Evolutionary conservation across 257 asterid genomes (phyloP).

Genomic region (Nicotiana noctiflora): DNA sequence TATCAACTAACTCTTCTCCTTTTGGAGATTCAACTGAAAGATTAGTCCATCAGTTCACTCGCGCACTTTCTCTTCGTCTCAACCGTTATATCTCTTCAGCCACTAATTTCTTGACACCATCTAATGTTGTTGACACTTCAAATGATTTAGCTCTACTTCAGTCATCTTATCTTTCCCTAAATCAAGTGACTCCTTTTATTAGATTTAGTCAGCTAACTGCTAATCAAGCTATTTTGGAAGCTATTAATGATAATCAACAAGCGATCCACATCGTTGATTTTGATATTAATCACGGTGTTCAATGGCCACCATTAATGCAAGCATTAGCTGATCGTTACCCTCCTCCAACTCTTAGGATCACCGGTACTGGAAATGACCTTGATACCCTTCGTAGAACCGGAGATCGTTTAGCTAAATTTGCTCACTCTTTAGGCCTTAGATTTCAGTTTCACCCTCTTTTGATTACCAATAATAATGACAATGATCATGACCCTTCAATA

Average conservation of each 20-base stretch:
- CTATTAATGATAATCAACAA: constrained; percentile 55
- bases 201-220: constrained; percentile 88
- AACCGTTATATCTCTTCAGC: constrained; percentile 25
- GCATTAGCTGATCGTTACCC: constrained; percentile 79
- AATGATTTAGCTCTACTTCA: constrained; percentile 42
- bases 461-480: constrained; percentile 24
- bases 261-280: constrained; percentile 85
- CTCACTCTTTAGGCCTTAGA: constrained; percentile 66
- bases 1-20: constrained; percentile 57
- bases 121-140: not conserved
- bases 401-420: constrained; percentile 74
- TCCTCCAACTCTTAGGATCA: constrained; percentile 70
- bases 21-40: constrained; percentile 85
- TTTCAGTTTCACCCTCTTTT: constrained; percentile 81
- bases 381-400: constrained; percentile 73
- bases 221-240: constrained; percentile 83
- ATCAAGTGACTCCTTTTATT: constrained; percentile 75
- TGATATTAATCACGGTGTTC: constrained; percentile 93
- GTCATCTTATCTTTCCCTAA: constrained; percentile 68
- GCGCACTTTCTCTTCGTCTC: constrained; percentile 69
- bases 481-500: constrained; percentile 35
- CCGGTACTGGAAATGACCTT: constrained; percentile 71
- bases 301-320: constrained; percentile 98
- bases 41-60: constrained; percentile 72
- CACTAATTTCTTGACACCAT: not conserved